Base-by-base conservation (phyloP, 768 basidiomycete species). In the Termitomyces sp. region DNA sequence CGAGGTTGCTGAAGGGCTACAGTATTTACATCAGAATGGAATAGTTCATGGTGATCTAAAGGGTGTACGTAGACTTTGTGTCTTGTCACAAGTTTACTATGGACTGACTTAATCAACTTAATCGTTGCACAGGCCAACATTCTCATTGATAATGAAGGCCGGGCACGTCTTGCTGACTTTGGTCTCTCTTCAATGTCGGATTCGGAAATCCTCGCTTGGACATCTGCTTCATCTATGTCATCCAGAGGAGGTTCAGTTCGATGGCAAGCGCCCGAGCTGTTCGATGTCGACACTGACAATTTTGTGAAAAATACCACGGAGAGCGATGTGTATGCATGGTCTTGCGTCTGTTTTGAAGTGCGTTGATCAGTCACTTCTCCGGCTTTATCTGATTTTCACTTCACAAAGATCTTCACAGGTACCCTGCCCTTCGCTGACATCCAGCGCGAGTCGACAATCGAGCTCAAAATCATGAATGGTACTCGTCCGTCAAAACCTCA, bases 241-340 rank as follows among this genome's bases (percentile, higher is more conserved):
- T 56, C 45, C 22, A 56, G 18, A 53, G 51, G 51, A 30, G 50
- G 50, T 26, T 16, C 51, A 13, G 39, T 16, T 42, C 37, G 39
- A 37, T 46, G 42, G 42, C 45, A 48, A 14, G 55, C 44, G 2
- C 55, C 44, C 36, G 55, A 56, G 34, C 30, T 56, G 13, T 56
- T 56, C 34, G 33, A 56, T 47, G 20, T 37, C 7, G 13, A 56
- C 9, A 22, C 33, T 16, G 34, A 56, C 10, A 32, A 6, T 2
- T 10, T 43, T 10, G 27, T 48, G 5, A n/a, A 42, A 22, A 56
- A 56, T 12, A 49, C 26, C 13, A 14, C n/a, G n/a, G 39, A 32
- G 16, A 56, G 55, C 30, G 55, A 56, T 32, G 24, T 56, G 4
- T 56, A 56, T 26, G 55, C 55, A 9, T 50, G 36, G 45, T 48